Evolutionary conservation across 1,139 yeast genomes (phyloP).

Genomic region (Pneumocystis oryctolagi): DNA sequence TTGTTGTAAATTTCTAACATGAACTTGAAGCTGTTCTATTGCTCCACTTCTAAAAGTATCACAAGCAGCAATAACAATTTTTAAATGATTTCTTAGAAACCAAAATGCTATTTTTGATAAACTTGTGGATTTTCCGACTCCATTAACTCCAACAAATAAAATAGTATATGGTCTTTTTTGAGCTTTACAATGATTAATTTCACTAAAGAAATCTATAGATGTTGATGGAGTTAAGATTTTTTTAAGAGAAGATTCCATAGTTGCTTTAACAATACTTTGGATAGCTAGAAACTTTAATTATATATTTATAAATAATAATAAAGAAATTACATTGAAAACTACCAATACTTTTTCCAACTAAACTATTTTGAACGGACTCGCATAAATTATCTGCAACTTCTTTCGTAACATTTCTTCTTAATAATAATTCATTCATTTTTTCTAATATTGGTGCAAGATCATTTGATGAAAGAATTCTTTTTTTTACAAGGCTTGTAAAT

Average conservation of each 20-base stretch:
- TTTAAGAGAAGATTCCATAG: constrained; percentile 62
- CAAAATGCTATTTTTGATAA: constrained; percentile 89
- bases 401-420: constrained; percentile 39
- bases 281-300: constrained; percentile 24
- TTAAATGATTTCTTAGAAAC: constrained; percentile 77
- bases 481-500: constrained; percentile 40
- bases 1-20: constrained; percentile 66
- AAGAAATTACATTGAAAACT: constrained; percentile 37
- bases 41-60: constrained; percentile 98
- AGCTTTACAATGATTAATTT: constrained; percentile 42
- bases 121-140: constrained; percentile 94
- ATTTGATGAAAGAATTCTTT: constrained; percentile 34
- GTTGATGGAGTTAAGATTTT: constrained; percentile 84
- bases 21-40: constrained; percentile 88
- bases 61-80: constrained; percentile 86
- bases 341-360: constrained; percentile 51
- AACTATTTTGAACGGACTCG: constrained; percentile 41
- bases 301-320: not conserved
- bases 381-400: constrained; percentile 45
- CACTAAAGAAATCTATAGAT: constrained; percentile 73
- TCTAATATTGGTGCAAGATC: constrained; percentile 32
- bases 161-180: constrained; percentile 60
- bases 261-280: constrained; percentile 44
- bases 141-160: constrained; percentile 94
- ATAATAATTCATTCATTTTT: constrained; percentile 34